Evolutionary conservation across 768 basidiomycete genomes (phyloP), one percentile per base, ranked within the genome.

Genomic region (Tricholomella constricta): DNA sequence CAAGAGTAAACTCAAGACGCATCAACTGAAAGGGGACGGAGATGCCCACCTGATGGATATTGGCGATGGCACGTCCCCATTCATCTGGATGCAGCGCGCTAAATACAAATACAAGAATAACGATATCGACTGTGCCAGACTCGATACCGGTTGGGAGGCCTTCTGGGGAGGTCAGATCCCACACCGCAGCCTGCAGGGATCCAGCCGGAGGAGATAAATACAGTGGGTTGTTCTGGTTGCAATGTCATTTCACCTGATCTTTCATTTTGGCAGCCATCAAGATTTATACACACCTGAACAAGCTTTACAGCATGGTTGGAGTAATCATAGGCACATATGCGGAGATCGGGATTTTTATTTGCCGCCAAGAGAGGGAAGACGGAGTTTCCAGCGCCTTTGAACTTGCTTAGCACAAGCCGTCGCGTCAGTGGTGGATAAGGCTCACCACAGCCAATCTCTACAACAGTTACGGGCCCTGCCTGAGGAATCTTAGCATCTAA

Each of bases 61-160:
- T 98, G 15, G 78, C 70, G 27, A 98, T 76, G 1, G 94, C 95
- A 36, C 77, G 80, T 1, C 72, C 71, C 97, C 97, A 99, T 75
- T 99, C 97, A 45, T 83, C 72, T 2, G 97, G 97, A 64, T 97
- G 94, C 22, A 99, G 74, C 0, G 97, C 97, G 48, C 90, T 93
- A 53, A 98, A 71, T 17, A 98, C 94, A 63, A 96, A 99, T 29
- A 99, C 89, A 49, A 97, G 80, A n/a, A 95, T 83, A 26, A 91
- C 75, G 35, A 98, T 85, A 63, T 99, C 94, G 11, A 94, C 86
- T n/a, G 81, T 84, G 15, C 72, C 81, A 8, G 84, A 84, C 27
- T 74, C 70, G 15, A 97, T 64, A 12, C 79, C 82, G 1, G 79
- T 73, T 0, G 93, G 91, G 0, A 92, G 75, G 0, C 75, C 74